Base-by-base conservation (phyloP, 352 stramenopile species). In the Globisporangium barbulae region DNA sequence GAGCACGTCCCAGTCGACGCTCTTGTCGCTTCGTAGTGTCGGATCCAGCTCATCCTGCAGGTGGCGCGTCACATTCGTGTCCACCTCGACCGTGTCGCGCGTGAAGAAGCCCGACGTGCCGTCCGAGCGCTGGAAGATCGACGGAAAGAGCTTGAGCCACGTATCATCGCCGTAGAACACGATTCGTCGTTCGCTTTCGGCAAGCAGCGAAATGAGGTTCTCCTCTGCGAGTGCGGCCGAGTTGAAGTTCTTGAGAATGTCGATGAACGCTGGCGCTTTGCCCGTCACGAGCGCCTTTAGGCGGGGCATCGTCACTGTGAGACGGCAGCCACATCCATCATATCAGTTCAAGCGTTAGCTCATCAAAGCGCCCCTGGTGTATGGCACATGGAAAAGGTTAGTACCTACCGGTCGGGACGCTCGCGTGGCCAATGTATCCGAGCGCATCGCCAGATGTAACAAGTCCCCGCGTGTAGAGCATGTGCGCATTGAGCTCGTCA, bases 241-340 rank as follows among this genome's bases (percentile, higher is more conserved):
- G 60, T 97, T 94, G 59, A 97, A 94, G 59, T 97, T 97, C 69
- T 95, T 94, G 39, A 97, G 68, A 53, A 97, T 89, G 64, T 97
- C 89, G 64, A 96, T 95, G 76, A 97, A 97, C 7, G 84, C 83
- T 0, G 89, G 89, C 19, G 89, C 69, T 65, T 90, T 91, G 28
- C 89, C 89, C 9, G 89, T 95, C 49, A 94, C 72, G 41, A 97
- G 74, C 25, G 89, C 89, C 64, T 97, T 97, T 2, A 97, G 74
- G 1, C 89, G 76, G 47, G 89, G 89, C 89, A 97, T 97, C 25
- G 89, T 97, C 54, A 97, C 89, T 68, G 13, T n/a, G 39, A n/a
- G 3, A 54, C 7, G 39, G 17, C 28, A 53, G 9, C 15, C 25
- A 53, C 6, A n/a, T 48, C 28, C 5, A 9, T 2, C 25, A 2